Evolutionary conservation across 2,329 filamentous ascomycete species (phyloP), one percentile per base, ranked within the genome.

Genomic region (Cordyceps fumosorosea): DNA sequence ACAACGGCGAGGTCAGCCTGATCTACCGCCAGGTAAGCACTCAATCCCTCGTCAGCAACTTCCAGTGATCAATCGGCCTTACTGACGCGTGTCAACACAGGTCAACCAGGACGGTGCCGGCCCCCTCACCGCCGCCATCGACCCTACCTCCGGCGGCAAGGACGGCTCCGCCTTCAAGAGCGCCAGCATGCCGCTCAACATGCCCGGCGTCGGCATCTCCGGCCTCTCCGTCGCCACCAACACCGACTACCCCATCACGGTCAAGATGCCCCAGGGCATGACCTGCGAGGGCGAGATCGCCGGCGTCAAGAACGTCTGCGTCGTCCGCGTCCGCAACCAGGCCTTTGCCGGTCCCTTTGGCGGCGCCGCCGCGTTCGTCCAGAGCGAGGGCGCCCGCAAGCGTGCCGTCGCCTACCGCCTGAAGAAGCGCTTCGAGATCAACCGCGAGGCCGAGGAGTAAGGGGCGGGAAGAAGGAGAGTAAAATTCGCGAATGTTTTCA

Each of bases 71-170:
- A 29, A 24, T n/a, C n/a, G n/a, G 8, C 14, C 18, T 6, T 34
- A 18, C 52, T 20, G 40, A 40, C 5, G 47, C 4, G 7, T 8
- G 7, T 22, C 22, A 0, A 20, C 10, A 11, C 84, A 88, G 74
- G 81, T 87, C 74, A 87, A 88, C 78, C 84, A 87, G 73, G 85
- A 87, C 68, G 85, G 85, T 26, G 84, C 84, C 0, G 85, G 85
- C 3, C 84, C 84, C 2, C 73, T 87, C 29, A 80, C 76, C 48
- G 84, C 84, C 18, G 75, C 77, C 51, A 76, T 87, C 58, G 84
- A 87, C 67, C 71, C 78, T 45, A 85, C 83, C 42, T 86, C 83
- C 1, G 84, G 82, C 55, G 84, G 84, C 61, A 84, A 80, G 12
- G 81, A 85, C 69, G 71, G 77, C 34, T 67, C 74, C 47, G 84